Conservation (phyloP, 2,329 filamentous ascomycete genomes). For the Talaromyces sp. region DNA sequence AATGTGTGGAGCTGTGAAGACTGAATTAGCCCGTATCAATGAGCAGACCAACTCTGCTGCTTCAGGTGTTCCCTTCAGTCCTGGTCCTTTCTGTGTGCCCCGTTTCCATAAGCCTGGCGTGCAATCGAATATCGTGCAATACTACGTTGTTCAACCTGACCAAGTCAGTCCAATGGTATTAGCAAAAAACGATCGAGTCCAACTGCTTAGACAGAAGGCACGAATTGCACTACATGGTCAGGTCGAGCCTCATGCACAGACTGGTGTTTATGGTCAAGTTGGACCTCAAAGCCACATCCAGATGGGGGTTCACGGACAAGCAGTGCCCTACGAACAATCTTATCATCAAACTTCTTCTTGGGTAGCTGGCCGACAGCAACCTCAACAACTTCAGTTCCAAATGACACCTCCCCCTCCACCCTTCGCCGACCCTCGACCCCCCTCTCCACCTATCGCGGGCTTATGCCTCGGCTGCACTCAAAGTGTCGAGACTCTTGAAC, state of each 20-base stretch:
- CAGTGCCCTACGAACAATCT: no score
- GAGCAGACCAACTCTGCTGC: not conserved
- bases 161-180: not conserved
- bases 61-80: not conserved
- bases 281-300: not conserved
- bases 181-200: not conserved
- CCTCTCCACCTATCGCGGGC: not conserved
- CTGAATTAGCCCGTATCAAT: not conserved
- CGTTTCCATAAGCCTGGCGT: not conserved
- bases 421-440: not conserved
- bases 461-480: conserved; percentile 1
- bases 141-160: not conserved
- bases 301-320: not conserved
- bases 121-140: not conserved
- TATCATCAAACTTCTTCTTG: not conserved
- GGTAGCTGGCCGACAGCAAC: not conserved
- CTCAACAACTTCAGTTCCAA: not conserved
- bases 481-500: not conserved
- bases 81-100: not conserved
- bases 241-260: not conserved
- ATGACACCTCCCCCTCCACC: not conserved
- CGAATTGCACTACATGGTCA: not conserved
- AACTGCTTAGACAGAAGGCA: not conserved
- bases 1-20: not conserved
- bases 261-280: not conserved